Evolutionary conservation across 768 basidiomycete species (phyloP).

Genomic region (Arthromyces matolae): DNA sequence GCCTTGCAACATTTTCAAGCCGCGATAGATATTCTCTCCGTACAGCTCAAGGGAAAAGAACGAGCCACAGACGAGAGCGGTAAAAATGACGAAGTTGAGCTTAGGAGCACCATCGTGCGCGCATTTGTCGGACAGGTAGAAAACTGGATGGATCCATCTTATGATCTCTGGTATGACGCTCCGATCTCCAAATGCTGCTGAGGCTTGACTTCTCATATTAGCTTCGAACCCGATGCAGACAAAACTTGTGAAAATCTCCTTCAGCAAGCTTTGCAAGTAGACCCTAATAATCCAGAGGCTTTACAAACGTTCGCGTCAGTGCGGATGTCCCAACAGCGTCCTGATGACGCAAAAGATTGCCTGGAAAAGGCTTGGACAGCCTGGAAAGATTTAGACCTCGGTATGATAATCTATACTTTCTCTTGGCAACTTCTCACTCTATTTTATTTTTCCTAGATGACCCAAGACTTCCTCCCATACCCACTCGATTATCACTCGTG

Average conservation of each 20-base stretch:
- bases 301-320: conserved; percentile 81
- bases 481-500: conserved; percentile 68
- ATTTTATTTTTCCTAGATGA: conserved; percentile 44
- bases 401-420: conserved; percentile 18
- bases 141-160: conserved; percentile 92
- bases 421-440: too few relatives aligned
- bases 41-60: conserved; percentile 74
- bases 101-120: conserved; percentile 66
- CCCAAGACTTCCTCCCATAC: conserved; percentile 64
- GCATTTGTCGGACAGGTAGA: conserved; percentile 88
- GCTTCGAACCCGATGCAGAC: conserved; percentile 80
- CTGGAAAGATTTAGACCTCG: conserved; percentile 67
- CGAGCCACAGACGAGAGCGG: conserved; percentile 38
- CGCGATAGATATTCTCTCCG: conserved; percentile 68
- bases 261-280: conserved; percentile 63
- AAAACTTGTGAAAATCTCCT: conserved; percentile 78
- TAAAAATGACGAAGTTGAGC: conserved; percentile 52
- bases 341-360: conserved; percentile 74
- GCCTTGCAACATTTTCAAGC: conserved; percentile 76
- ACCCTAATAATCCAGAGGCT: conserved; percentile 75
- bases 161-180: conserved; percentile 73
- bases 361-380: conserved; percentile 64
- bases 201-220: conserved; percentile 24
- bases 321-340: conserved; percentile 80
- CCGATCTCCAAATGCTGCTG: not conserved